Evolutionary conservation across 345 rosid genomes (phyloP), one percentile per base, ranked within the genome.

Genomic region (Acer campestre): DNA sequence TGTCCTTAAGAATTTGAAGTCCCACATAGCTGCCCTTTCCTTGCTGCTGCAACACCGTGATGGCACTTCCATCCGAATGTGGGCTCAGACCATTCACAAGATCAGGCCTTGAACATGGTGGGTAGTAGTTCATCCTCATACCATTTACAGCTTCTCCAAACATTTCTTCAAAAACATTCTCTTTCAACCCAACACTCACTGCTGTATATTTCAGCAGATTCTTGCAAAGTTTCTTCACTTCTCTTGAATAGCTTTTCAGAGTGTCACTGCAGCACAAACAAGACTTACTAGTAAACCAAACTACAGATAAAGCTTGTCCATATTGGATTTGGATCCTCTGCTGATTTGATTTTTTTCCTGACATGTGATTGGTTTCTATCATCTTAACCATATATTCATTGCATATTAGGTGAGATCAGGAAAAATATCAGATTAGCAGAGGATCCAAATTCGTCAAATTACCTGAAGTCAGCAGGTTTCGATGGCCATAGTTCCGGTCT

Each of bases 41-140:
- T 29, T 29, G 31, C 78, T 95, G 99, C 84, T 93, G 99, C 80
- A 95, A 81, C 48, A 93, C 98, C 51, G 99, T 92, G 65, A 95
- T 86, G 66, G 97, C 99, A 87, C 99, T 95, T 56, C 99, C 99
- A 86, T 95, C 99, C 44, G 98, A 93, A 84, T 95, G 98, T 61
- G 98, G 99, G 73, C 99, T 95, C 51, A 95, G 90, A 18, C 99
- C 99, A 44, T 92, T 80, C 70, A 95, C 99, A 79, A 93, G 98
- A 85, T 95, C 97, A 61, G 99, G 99, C 77, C 94, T 88, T 72
- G 96, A 75, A 85, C 99, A 93, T 81, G 99, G 89, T 35, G 99
- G 99, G 71, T 93, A 95, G 78, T 95, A 95, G 75, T 95, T 95
- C 99, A 95, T 93, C 84, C 99, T 93, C 67, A 92, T 86, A n/a